Evolutionary conservation across 2,329 filamentous ascomycete species (phyloP), one percentile per base, ranked within the genome.

Genomic region (Ophiostoma tasmaniense): DNA sequence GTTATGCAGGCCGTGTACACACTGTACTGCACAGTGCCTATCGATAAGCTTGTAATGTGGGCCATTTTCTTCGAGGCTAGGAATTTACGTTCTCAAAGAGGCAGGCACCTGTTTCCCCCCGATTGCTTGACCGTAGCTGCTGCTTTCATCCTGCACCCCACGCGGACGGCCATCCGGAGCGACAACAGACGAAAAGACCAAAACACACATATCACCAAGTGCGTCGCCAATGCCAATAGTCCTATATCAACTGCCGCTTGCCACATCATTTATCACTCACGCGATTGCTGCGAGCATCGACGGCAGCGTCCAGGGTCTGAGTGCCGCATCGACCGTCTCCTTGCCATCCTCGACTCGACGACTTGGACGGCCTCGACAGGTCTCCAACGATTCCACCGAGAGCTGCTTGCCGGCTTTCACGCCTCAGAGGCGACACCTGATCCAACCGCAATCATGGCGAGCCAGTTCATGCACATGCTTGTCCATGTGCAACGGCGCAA

Each of bases 401-500:
- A 45, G 17, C 42, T 25, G 14, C 13, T 10, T 13, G 22, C n/a
- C 50, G 11, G 3, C 1, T 55, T 25, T 25, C 22, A 10, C 10
- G 10, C 50, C 20, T 13, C 50, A 11, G 8, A n/a, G 30, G 28
- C 28, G 30, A 20, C 28, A 33, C 28, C 28, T 13, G 13, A 33
- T 33, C 33, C 59, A 35, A 35, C 33, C 61, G 61, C 61, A 37
- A 64, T 70, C 73, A 90, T 90, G 88, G 87, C 89, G 66, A 82
- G 83, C 70, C 83, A 87, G 75, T 92, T 94, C 77, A 87, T 91
- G 77, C 87, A 89, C 71, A 91, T 95, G 79, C 81, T 87, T 71
- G 88, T 95, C 75, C 89, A 89, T 45, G 83, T 74, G 42, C 67
- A 72, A 39, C 68, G 95, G 72, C 85, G 84, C 74, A 82, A 87